Evolutionary conservation across 148 eudicot genomes (phyloP).

Genomic region (Mesembryanthemum crystallinum): DNA sequence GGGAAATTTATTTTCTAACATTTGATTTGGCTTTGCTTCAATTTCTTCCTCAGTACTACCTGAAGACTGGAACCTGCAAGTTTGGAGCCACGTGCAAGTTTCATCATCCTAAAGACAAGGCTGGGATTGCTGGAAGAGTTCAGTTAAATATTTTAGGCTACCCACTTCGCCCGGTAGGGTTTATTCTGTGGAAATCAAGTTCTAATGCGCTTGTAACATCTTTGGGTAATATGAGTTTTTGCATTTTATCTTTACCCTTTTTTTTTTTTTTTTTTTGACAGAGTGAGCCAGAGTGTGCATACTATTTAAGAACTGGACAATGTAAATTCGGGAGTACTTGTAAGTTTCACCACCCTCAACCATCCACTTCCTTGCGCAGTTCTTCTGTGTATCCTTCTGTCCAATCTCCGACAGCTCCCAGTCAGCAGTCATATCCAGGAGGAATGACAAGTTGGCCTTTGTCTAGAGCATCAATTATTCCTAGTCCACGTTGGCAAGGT

Average conservation of each 20-base stretch:
- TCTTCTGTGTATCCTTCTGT: slow-evolving; percentile 85
- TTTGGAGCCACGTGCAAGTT: slow-evolving; percentile 97
- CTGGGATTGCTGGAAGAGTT: slow-evolving; percentile 90
- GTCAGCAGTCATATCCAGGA: slow-evolving; percentile 78
- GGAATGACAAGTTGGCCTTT: slow-evolving; percentile 63
- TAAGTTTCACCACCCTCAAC: slow-evolving; percentile 96
- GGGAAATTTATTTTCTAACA: neutral
- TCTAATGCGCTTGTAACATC: neutral
- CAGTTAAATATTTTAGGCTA: slow-evolving; percentile 79
- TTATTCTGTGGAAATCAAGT: slow-evolving; percentile 3
- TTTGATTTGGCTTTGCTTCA: neutral
- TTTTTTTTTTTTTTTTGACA: slow-evolving; percentile 21
- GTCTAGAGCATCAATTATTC: slow-evolving; percentile 69
- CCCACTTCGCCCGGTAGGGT: slow-evolving; percentile 86
- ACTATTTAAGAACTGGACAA: slow-evolving; percentile 88
- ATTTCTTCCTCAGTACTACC: slow-evolving; percentile 57
- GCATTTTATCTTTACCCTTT: neutral
- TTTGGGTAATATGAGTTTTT: neutral
- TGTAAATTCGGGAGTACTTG: slow-evolving; percentile 95
- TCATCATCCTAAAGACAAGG: slow-evolving; percentile 92
- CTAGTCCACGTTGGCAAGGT: slow-evolving; percentile 87
- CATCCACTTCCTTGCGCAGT: slow-evolving; percentile 73
- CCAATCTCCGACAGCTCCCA: slow-evolving; percentile 73
- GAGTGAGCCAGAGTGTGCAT: slow-evolving; percentile 83
- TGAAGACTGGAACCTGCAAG: slow-evolving; percentile 94